phyloP scores from a whole-genome alignment of 441 rosid species.

The Mallotus repandus region DNA sequence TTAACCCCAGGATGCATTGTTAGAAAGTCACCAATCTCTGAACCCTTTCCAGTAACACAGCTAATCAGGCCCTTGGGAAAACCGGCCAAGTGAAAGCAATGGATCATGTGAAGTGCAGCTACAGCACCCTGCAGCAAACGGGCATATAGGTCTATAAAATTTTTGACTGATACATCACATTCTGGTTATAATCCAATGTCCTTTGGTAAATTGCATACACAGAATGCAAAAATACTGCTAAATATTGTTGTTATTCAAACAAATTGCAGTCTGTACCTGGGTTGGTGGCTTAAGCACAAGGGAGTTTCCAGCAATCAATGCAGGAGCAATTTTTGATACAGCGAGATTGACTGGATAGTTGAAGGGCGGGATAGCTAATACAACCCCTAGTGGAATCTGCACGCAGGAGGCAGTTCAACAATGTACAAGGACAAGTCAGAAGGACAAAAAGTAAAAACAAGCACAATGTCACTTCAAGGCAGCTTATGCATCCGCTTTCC shows the following conservation, averaged over 20 bases:
- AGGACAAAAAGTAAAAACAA: neutral
- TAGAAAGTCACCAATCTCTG: slow-evolving; percentile 41
- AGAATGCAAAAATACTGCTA: neutral
- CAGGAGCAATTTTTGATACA: slow-evolving; percentile 92
- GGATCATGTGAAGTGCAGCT: slow-evolving; percentile 93
- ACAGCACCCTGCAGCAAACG: slow-evolving; percentile 72
- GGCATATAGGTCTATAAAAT: neutral
- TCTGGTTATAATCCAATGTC: neutral
- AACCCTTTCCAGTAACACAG: slow-evolving; percentile 39
- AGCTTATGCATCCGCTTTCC: neutral
- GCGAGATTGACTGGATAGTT: slow-evolving; percentile 98
- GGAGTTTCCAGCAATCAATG: slow-evolving; percentile 89
- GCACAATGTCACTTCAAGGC: neutral
- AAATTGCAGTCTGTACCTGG: slow-evolving; percentile 46
- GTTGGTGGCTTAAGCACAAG: slow-evolving; percentile 98
- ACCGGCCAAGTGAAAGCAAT: slow-evolving; percentile 45
- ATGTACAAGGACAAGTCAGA: too few relatives aligned
- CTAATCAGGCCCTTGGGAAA: slow-evolving; percentile 38
- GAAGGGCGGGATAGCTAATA: slow-evolving; percentile 93
- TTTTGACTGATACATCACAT: neutral
- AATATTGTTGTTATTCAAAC: neutral
- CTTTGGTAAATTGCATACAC: neutral
- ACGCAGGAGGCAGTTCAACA: neutral
- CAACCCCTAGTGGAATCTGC: slow-evolving; percentile 86
- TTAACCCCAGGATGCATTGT: slow-evolving; percentile 61